Evolutionary conservation across 139 green algal species (phyloP).

Genomic region (Chlamydomonas incerta): DNA sequence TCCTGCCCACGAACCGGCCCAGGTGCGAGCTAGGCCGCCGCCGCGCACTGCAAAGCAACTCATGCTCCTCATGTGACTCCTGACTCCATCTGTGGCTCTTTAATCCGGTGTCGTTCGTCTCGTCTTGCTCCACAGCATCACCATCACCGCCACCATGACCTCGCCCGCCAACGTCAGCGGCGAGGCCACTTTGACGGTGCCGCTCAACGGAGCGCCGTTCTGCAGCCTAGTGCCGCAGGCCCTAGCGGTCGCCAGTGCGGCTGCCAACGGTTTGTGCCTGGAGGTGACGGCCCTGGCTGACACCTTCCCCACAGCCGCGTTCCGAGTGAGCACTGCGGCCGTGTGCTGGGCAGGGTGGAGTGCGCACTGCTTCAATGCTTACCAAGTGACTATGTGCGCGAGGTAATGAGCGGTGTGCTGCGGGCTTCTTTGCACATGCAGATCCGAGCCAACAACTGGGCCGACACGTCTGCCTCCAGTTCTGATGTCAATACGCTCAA

Average conservation of each 20-base stretch:
- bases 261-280: neutral
- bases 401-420: too few species aligned
- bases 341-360: neutral
- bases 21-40: neutral
- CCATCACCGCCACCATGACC: neutral
- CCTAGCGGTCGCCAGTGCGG: neutral
- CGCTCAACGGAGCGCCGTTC: slow-evolving; percentile 9
- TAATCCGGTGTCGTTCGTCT: too few species aligned
- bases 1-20: neutral
- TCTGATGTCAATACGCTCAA: neutral
- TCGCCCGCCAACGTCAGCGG: neutral
- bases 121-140: neutral
- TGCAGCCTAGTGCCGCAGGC: neutral
- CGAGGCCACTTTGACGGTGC: neutral
- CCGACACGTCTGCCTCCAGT: too few species aligned
- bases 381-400: too few species aligned
- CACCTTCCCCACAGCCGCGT: slow-evolving; percentile 13
- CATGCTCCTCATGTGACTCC: too few species aligned
- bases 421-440: too few species aligned
- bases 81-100: too few species aligned
- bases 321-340: neutral
- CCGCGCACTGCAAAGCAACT: too few species aligned
- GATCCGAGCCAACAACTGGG: too few species aligned
- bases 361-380: too few species aligned
- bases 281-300: neutral